Base-by-base conservation (phyloP, 305 asterid genomes). In the Fraxinus dipetala region DNA sequence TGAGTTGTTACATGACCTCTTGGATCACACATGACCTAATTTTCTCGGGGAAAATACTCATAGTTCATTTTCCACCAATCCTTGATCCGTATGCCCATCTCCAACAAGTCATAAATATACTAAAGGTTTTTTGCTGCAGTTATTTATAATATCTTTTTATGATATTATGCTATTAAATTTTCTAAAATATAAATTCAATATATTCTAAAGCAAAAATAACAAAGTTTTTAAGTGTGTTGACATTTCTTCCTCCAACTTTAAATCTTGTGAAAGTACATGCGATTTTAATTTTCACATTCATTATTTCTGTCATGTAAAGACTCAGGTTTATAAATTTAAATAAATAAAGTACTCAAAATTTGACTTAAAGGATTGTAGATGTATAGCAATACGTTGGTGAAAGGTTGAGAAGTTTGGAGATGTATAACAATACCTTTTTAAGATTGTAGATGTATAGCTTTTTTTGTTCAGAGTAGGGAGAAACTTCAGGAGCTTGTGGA, bases 401-500 rank as follows among this genome's bases (percentile, higher is more conserved):
- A 35, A 35, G 10, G 10, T 35, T 35, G 7, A 35, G 40, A 35
- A 35, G 40, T 6, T 5, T 35, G 38, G 6, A 6, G 38, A 35
- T 35, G 8, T 35, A 6, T 35, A 35, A 35, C 38, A 35, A 35
- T 5, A 35, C 38, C 38, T 5, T 35, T 4, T 35, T 5, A 35
- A 35, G 38, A 35, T 35, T 35, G 40, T 35, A 35, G 40, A 35
- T 35, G 40, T 6, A 0, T 35, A 43, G 11, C 51, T n/a, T 59
- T 30, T 22, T 20, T 59, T 0, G 30, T 2, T 59, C 89, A 95
- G 99, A 97, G 99, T 36, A 87, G 84, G 80, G 94, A 91, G 88
- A 92, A 91, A 82, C 94, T 95, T 32, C 76, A 83, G 78, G 97
- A 89, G 89, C 48, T 95, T 86, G 91, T 93, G 72, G 90, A 90